A percentile compares a stretch with the other conserved stretches of the same genome.
Evolutionary conservation across 257 asterid species (phyloP).

Genomic region (Nicotiana otophora): DNA sequence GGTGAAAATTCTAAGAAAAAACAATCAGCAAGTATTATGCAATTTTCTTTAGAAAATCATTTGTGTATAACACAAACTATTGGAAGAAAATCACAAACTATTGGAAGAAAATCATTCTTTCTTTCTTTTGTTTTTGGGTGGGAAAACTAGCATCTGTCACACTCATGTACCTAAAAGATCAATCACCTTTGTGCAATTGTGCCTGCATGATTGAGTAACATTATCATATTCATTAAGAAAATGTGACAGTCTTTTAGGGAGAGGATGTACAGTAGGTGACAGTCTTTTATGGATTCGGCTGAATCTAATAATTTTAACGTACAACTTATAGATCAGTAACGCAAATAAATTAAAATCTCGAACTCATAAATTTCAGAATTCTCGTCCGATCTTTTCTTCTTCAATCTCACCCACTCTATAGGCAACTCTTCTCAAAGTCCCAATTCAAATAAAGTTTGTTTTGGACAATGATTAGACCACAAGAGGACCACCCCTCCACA

Average conservation of each 20-base stretch:
- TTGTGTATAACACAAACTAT: conserved; percentile 9
- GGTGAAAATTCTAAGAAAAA: neutral
- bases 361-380: no score
- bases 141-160: conserved; percentile 20
- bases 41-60: conserved; percentile 9
- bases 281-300: neutral
- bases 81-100: neutral
- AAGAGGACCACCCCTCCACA: neutral
- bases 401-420: neutral
- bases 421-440: neutral
- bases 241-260: neutral
- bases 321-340: no score
- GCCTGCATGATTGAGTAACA: conserved; percentile 27
- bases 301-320: no score
- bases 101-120: neutral
- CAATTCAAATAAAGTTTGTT: conserved; percentile 19
- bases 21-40: neutral
- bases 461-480: conserved; percentile 24
- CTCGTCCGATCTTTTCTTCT: neutral
- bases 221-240: conserved; percentile 14
- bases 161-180: conserved; percentile 30
- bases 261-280: neutral
- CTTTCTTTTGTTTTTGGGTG: neutral
- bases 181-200: conserved; percentile 8
- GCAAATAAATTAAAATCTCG: no score